Evolutionary conservation across 2,329 filamentous ascomycete species (phyloP).

Genomic region (Epichloe baconii): DNA sequence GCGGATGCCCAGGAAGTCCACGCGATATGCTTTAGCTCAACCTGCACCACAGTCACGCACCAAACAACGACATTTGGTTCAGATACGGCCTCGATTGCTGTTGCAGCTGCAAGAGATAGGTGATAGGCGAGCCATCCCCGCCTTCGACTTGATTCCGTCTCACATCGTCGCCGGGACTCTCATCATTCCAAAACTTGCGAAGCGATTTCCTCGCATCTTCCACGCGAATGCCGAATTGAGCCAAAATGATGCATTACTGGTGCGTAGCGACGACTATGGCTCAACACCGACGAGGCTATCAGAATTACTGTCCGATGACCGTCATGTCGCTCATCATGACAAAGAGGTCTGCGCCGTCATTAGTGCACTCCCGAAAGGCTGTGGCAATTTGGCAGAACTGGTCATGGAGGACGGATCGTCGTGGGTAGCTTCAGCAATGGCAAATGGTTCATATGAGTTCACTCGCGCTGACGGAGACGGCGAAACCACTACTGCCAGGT

Average conservation of each 20-base stretch:
- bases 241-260: conserved; percentile 55
- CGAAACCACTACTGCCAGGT: conserved; percentile 47
- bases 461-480: conserved; percentile 45
- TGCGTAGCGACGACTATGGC: conserved; percentile 56
- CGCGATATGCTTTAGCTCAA: conserved; percentile 53
- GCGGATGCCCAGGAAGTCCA: conserved; percentile 40
- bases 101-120: conserved; percentile 59
- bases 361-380: conserved; percentile 38
- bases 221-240: conserved; percentile 50
- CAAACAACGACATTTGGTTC: conserved; percentile 52
- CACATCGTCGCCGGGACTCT: conserved; percentile 42
- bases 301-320: conserved; percentile 23
- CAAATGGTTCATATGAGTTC: conserved; percentile 54
- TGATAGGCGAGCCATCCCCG: conserved; percentile 49
- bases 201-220: conserved; percentile 51
- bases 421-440: conserved; percentile 40
- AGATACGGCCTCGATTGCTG: conserved; percentile 53
- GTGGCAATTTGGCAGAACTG: conserved; percentile 48
- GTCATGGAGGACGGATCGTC: conserved; percentile 50
- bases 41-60: conserved; percentile 46
- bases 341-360: conserved; percentile 54
- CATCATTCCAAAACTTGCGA: conserved; percentile 44
- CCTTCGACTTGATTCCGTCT: conserved; percentile 61
- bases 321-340: conserved; percentile 32
- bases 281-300: conserved; percentile 14